Percentiles rank a stretch among this genome's conserved stretches.
phyloP scores from a whole-genome alignment of 768 basidiomycete species.

The Tephrocybe sp. region DNA sequence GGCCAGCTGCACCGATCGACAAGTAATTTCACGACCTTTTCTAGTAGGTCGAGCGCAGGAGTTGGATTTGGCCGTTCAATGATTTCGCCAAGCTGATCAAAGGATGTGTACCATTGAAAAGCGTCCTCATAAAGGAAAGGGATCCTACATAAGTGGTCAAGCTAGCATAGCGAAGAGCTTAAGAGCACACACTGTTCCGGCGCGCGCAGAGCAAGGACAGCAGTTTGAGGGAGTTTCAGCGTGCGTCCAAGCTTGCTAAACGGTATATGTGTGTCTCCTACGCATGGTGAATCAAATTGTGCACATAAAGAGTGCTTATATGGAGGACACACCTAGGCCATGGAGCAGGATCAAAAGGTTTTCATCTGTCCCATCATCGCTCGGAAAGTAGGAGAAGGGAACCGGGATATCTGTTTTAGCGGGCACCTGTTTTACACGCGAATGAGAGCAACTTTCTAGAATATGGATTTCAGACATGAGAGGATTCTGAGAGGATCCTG shows the following conservation, averaged over 20 bases:
- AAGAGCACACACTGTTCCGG: slow-evolving; percentile 59
- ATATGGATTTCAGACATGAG: slow-evolving; percentile 30
- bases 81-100: slow-evolving; percentile 74
- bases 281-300: background rate
- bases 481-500: too few relatives aligned
- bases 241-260: slow-evolving; percentile 72
- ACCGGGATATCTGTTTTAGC: slow-evolving; percentile 42
- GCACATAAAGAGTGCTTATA: background rate
- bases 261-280: slow-evolving; percentile 80
- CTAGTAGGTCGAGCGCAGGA: slow-evolving; percentile 55
- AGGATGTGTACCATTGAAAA: slow-evolving; percentile 86
- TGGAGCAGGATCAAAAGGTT: slow-evolving; percentile 84
- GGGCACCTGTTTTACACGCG: slow-evolving; percentile 49
- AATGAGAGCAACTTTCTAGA: slow-evolving; percentile 24
- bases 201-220: slow-evolving; percentile 75
- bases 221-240: slow-evolving; percentile 87
- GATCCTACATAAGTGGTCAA: slow-evolving; percentile 42
- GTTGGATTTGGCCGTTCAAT: slow-evolving; percentile 73
- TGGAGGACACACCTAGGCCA: slow-evolving; percentile 75
- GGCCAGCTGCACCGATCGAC: slow-evolving; percentile 64
- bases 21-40: slow-evolving; percentile 53
- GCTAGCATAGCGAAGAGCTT: background rate
- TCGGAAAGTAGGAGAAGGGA: slow-evolving; percentile 66
- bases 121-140: slow-evolving; percentile 78
- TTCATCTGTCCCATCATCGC: slow-evolving; percentile 82